Base-by-base conservation (phyloP, 345 rosid species). In the Moricandia arvensis region DNA sequence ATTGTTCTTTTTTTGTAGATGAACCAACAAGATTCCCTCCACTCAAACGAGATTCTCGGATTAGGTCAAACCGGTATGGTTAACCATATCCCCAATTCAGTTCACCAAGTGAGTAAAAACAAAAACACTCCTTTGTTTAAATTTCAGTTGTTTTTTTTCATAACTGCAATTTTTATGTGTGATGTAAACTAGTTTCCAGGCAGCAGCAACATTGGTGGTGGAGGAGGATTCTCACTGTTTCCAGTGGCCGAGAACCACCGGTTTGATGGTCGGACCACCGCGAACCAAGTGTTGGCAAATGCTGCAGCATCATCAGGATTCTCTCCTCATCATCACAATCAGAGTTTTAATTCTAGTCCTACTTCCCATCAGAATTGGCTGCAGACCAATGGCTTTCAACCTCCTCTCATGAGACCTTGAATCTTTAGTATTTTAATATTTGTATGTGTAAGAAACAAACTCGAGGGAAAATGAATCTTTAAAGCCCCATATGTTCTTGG, bases 221-320 rank as follows among this genome's bases (percentile, higher is more conserved):
- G 87, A 78, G 87, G 90, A 51, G 96, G 85, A 64, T 89, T 91
- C 16, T 83, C 93, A 0, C 80, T 86, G 17, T 86, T 88, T n/a
- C 74, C 87, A 12, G 75, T 9, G 45, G 53, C 89, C 0, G 75
- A 84, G 10, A 73, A 18, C 53, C 77, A 80, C 71, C 89, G 69
- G 59, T 60, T 12, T 18, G 86, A 79, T 70, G 31, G 71, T 43
- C 78, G 86, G 86, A 78, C 81, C 72, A 16, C 76, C 9, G 37
- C 77, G 11, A 78, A 78, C 77, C 81, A 78, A 79, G 74, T 83
- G 78, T 87, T 81, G 85, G 83, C 93, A 80, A 86, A 78, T 89
- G 97, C 96, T 87, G 98, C 98, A 94, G 98, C 98, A 94, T 94
- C 98, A 94, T 94, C 98, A 94, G 97, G 98, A 94, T 94, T 94